Evolutionary conservation across 2,329 filamentous ascomycete species (phyloP), one percentile per base, ranked within the genome.

Genomic region (Penicillium glabrum): DNA sequence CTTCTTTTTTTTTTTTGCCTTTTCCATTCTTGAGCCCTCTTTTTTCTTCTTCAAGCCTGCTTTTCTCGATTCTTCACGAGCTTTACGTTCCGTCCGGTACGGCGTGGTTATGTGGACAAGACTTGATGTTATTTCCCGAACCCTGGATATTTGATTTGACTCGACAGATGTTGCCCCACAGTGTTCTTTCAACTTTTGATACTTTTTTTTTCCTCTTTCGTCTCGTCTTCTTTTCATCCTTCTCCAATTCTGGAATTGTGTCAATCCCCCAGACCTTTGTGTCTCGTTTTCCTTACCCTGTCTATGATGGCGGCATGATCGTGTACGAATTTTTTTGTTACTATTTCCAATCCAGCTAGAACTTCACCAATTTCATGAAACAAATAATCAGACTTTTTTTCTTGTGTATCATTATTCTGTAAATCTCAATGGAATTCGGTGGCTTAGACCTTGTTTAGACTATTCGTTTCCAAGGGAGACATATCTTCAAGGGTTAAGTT

Each of bases 221-320:
- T 58, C 35, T 56, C 39, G 54, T 27, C 29, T 57, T 43, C 43
- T 56, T 61, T 55, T 58, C 27, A 46, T 45, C 24, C 48, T 39
- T 31, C 27, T 62, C 56, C 54, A 39, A 58, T 54, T 27, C 45
- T 57, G 56, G 57, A 59, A 52, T 54, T 57, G 46, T 60, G 60
- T 65, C 51, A 53, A 54, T 46, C 56, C 43, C 47, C 53, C 26
- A 51, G 45, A 49, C 41, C 53, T 35, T 41, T 51, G 41, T 16
- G 56, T 48, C 52, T 57, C 37, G n/a, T 50, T 64, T 60, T 60
- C 48, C 51, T 59, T 54, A 39, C 61, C 48, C 48, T 65, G 60
- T 69, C 61, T 64, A 51, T 67, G 55, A 70, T 63, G 64, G 63
- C 61, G 61, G 61, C 60, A 71, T 66, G 65, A 66, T 64, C 60